A percentile compares a stretch with the other conserved stretches of the same genome.
Evolutionary conservation across 2,329 filamentous ascomycete species (phyloP).

Genomic region (Hyphodiscus sp.): DNA sequence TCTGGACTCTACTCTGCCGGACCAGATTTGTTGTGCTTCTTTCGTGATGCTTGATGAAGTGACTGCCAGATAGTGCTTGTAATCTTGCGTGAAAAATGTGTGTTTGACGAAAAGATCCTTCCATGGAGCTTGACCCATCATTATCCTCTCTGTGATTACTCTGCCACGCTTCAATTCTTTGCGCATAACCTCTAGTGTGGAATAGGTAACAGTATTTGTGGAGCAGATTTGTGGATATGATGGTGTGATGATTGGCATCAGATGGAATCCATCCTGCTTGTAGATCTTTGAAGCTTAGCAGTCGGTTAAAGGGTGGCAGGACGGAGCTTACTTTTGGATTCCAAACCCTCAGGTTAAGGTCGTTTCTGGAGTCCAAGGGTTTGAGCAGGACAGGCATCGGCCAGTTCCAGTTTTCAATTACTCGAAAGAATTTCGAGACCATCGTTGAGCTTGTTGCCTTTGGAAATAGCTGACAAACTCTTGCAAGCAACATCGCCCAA

Average conservation of each 20-base stretch:
- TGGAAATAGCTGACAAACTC: constrained; percentile 93
- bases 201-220: constrained; percentile 87
- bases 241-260: constrained; percentile 98
- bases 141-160: constrained; percentile 73
- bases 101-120: constrained; percentile 84
- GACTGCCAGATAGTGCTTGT: constrained; percentile 93
- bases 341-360: constrained; percentile 81
- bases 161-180: constrained; percentile 74
- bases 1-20: constrained; percentile 89
- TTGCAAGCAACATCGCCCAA: constrained; percentile 95
- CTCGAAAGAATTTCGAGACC: constrained; percentile 87
- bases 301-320: constrained; percentile 8
- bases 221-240: constrained; percentile 98
- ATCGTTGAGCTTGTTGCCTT: constrained; percentile 84
- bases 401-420: constrained; percentile 90
- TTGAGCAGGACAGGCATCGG: constrained; percentile 90
- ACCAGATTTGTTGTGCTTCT: constrained; percentile 81
- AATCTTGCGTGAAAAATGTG: constrained; percentile 85
- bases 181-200: constrained; percentile 78
- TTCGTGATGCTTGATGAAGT: constrained; percentile 76
- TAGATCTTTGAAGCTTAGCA: constrained; percentile 20
- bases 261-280: constrained; percentile 63
- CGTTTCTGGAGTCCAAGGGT: constrained; percentile 67
- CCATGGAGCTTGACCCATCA: constrained; percentile 71
- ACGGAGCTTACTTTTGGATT: constrained; percentile 73